phyloP scores from a whole-genome alignment of 345 rosid genomes.

The Gossypium herbaceum region DNA sequence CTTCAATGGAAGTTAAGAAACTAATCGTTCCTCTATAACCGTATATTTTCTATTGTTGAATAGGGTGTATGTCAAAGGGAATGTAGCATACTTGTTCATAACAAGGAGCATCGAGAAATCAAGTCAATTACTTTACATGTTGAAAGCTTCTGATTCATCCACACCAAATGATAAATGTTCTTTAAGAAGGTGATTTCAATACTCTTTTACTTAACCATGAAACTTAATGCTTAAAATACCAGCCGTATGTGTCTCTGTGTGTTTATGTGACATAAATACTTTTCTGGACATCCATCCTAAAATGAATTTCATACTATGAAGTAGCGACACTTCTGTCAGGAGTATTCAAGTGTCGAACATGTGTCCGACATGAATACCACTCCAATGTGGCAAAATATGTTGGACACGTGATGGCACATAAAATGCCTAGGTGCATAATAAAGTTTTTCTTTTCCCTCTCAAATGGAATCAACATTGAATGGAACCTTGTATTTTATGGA shows the following conservation, averaged over 20 bases:
- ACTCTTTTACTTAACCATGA: slow-evolving; percentile 12
- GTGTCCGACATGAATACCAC: not conserved
- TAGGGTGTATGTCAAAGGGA: slow-evolving; percentile 54
- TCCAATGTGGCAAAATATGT: not conserved
- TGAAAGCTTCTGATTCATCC: slow-evolving; percentile 44
- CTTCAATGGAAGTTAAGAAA: slow-evolving; percentile 13
- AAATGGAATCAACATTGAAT: no score
- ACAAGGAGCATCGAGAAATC: slow-evolving; percentile 68
- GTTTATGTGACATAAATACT: not conserved
- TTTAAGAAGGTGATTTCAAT: slow-evolving; percentile 57
- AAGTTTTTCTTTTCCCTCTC: not conserved
- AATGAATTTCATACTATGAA: not conserved
- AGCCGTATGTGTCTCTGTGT: not conserved
- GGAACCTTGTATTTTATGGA: no score
- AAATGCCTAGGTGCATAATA: not conserved
- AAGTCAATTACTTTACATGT: slow-evolving; percentile 47
- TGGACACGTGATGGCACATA: not conserved
- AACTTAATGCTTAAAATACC: slow-evolving; percentile 7
- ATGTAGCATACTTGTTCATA: slow-evolving; percentile 56
- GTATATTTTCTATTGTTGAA: slow-evolving; percentile 5
- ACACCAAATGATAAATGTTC: slow-evolving; percentile 32
- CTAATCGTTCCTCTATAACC: slow-evolving; percentile 21
- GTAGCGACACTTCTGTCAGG: not conserved
- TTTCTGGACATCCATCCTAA: not conserved
- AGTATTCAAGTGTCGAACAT: not conserved